phyloP scores from a whole-genome alignment of 495 filamentous ascomycete genomes.

The Aspergillus hancockii region DNA sequence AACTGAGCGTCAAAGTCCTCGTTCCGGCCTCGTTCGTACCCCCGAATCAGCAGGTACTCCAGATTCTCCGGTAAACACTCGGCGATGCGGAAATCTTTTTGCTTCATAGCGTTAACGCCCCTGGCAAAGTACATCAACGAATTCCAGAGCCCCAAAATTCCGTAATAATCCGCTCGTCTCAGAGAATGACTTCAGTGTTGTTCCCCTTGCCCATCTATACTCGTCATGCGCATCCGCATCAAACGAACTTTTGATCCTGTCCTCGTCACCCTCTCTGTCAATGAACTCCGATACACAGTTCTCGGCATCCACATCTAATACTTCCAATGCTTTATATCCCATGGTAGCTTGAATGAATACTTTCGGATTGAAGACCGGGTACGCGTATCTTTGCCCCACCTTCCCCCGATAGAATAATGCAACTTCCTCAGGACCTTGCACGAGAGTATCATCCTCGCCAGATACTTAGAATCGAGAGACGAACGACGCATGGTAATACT shows the following conservation, averaged over 20 bases:
- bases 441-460: too few species aligned
- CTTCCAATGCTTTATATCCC: constrained; percentile 25
- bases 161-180: constrained; percentile 16
- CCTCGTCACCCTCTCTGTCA: constrained; percentile 2
- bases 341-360: constrained; percentile 25
- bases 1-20: constrained; percentile 22
- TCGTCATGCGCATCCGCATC: too few species aligned
- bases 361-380: constrained; percentile 3
- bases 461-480: too few species aligned
- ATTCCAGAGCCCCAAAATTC: constrained; percentile 23
- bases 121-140: constrained; percentile 28
- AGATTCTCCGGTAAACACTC: constrained; percentile 24
- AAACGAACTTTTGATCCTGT: too few species aligned
- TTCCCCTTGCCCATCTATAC: neutral
- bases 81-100: constrained; percentile 2
- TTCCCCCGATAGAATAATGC: constrained; percentile 24
- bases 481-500: too few species aligned
- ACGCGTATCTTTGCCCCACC: constrained; percentile 15
- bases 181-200: constrained; percentile 7
- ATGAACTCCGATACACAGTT: neutral
- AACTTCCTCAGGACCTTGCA: constrained; percentile 24
- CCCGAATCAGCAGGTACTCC: constrained; percentile 30
- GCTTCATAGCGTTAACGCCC: constrained; percentile 5
- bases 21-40: constrained; percentile 23
- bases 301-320: constrained; percentile 28